phyloP scores from a whole-genome alignment of 306 rosid species.

The Begonia masoniana region DNA sequence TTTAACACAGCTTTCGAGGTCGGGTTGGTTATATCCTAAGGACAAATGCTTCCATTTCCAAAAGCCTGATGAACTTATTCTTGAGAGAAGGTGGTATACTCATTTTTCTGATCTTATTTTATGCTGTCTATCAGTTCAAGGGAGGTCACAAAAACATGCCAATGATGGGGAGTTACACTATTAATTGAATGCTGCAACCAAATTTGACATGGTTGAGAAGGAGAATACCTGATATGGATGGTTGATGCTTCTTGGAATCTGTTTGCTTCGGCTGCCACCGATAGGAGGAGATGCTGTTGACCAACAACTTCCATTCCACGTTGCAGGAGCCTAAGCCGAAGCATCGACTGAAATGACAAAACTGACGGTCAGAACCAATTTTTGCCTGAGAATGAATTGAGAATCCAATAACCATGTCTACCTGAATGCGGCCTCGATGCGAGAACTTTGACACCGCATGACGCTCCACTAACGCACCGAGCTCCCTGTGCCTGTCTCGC shows the following conservation, averaged over 20 bases:
- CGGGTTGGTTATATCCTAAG: not conserved
- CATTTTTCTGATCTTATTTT: no score
- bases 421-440: constrained; percentile 86
- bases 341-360: constrained; percentile 34
- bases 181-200: no score
- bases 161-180: no score
- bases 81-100: no score
- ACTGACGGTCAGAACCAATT: no score
- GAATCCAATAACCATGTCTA: constrained; percentile 3
- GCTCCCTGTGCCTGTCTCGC: constrained; percentile 55
- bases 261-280: constrained; percentile 13
- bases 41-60: no score
- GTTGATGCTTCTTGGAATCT: constrained; percentile 32
- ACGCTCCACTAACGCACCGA: constrained; percentile 31
- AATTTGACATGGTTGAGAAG: no score
- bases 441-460: constrained; percentile 57
- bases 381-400: not conserved
- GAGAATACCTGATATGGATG: constrained; percentile 55
- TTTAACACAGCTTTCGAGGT: no score
- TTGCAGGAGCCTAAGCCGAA: constrained; percentile 49
- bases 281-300: constrained; percentile 11
- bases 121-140: no score
- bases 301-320: constrained; percentile 29
- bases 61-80: no score
- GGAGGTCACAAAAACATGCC: no score